Percentiles rank a stretch among this genome's conserved stretches.
These are phyloP conservation scores for Hygrophila difformis DNA, from an alignment of 257 asterid species.

Conservation along the genomic window DNA sequence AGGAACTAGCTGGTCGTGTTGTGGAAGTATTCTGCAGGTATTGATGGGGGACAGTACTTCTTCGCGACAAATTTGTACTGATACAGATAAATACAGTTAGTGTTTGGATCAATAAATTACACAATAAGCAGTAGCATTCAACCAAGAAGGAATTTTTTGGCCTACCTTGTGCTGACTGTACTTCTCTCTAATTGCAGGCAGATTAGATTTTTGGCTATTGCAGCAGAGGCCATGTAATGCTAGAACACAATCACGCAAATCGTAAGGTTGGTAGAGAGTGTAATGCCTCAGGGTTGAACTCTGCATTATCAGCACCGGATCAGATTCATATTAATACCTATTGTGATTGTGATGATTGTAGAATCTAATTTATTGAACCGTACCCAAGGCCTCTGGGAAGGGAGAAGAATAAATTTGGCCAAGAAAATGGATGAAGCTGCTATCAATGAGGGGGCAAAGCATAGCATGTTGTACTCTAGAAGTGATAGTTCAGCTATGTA, in stretches of 20 bases:
- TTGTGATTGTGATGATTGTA: background rate
- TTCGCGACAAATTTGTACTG: conserved; percentile 95
- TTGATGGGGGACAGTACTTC: conserved; percentile 68
- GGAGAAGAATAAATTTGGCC: conserved; percentile 40
- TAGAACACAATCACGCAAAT: conserved; percentile 35
- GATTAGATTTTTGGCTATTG: conserved; percentile 32
- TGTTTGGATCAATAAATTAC: too few species aligned
- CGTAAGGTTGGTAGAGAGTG: conserved; percentile 37
- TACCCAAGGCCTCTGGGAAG: conserved; percentile 51
- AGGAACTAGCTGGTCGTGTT: conserved; percentile 36
- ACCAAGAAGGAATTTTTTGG: background rate
- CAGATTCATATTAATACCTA: conserved; percentile 7
- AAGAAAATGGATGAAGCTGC: conserved; percentile 52
- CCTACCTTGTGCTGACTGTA: conserved; percentile 91
- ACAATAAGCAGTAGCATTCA: background rate
- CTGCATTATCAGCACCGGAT: conserved; percentile 23
- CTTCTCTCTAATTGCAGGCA: conserved; percentile 80
- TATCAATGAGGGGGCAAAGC: conserved; percentile 39
- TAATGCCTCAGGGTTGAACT: conserved; percentile 34
- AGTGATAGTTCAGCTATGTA: conserved; percentile 47
- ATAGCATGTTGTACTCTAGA: conserved; percentile 43
- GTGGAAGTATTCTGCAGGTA: conserved; percentile 69
- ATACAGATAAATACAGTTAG: too few species aligned
- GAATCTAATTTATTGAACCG: conserved; percentile 5
- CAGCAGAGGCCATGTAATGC: conserved; percentile 43